Evolutionary conservation across 1,139 yeast genomes (phyloP), one percentile per base, ranked within the genome.

Genomic region (Geotrichum carabidarum): DNA sequence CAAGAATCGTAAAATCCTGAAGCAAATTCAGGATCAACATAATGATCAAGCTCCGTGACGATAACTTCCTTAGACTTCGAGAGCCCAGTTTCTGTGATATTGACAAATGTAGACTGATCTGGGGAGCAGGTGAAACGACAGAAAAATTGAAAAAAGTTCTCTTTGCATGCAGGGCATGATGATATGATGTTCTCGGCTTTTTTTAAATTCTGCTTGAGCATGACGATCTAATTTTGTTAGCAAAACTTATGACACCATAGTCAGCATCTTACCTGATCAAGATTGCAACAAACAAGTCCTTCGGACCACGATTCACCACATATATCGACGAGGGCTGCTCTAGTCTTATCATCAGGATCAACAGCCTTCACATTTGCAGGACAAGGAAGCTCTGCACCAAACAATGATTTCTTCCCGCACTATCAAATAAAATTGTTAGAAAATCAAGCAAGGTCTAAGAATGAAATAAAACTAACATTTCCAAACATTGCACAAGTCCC

Each of bases 121-220:
- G 96, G 84, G 1, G 96, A 86, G 69, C 99, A 93, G 0, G 96
- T 86, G 69, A 93, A 90, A 51, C 84, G 81, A 71, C 98, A 93
- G 66, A 90, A 88, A 63, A 91, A 76, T 63, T 85, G 86, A 64
- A 82, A 82, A 69, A 93, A 91, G 73, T 93, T 93, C 70, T 82
- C 82, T 57, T 80, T 77, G 68, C 99, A 93, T 0, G 99, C 98
- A 1, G 98, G 98, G 68, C 99, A 93, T 4, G 96, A 86, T 27
- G 95, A 81, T 43, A 93, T 85, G 42, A 93, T 71, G 0, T 89
- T 81, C 58, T 86, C 94, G 0, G 86, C 96, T 59, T 81, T 82
- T 62, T 83, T 81, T 56, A 93, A 72, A 65, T 84, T 86, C 42
- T 69, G 70, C 59, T 72, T 73, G 48, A 84, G 67, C 38, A 71